phyloP scores from a whole-genome alignment of 192 early-diverging fungal genomes.

The Jimgerdemannia lactiflua region DNA sequence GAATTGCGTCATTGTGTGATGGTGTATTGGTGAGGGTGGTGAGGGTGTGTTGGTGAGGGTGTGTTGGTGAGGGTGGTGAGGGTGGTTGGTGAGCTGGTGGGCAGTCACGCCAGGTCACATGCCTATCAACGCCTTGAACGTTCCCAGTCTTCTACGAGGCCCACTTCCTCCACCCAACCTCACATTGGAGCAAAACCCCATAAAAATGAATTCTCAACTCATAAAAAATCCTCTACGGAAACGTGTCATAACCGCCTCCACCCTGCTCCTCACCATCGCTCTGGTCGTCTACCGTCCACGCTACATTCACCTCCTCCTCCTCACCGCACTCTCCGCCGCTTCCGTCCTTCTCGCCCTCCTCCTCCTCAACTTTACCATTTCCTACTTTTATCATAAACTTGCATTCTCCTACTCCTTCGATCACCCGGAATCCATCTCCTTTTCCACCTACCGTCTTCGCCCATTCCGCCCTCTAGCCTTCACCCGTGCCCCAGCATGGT shows the following conservation, averaged over 20 bases:
- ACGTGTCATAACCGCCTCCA: background rate
- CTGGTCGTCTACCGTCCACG: background rate
- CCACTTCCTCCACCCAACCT: too few relatives aligned
- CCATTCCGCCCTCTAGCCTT: conserved; percentile 27
- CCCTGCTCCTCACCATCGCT: background rate
- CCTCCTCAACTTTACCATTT: conserved; percentile 26
- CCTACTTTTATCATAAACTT: conserved; percentile 18
- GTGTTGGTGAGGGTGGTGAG: too few relatives aligned
- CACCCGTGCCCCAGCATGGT: conserved; percentile 25
- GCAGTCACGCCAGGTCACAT: too few relatives aligned
- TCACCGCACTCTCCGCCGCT: conserved; percentile 16
- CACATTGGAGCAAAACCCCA: too few relatives aligned
- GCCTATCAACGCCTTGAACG: too few relatives aligned
- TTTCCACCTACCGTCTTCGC: conserved; percentile 22
- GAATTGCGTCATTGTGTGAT: too few relatives aligned
- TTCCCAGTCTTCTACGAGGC: too few relatives aligned
- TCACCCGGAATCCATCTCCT: background rate
- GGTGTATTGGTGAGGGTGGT: too few relatives aligned
- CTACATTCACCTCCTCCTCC: conserved; percentile 5
- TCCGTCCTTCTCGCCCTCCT: conserved; percentile 19
- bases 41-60: too few relatives aligned
- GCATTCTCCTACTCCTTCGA: background rate
- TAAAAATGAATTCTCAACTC: background rate
- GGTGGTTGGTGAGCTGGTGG: too few relatives aligned
- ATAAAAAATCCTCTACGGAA: background rate